Conservation (phyloP, 2,329 filamentous ascomycete species). For the Cladophialophora immunda region DNA sequence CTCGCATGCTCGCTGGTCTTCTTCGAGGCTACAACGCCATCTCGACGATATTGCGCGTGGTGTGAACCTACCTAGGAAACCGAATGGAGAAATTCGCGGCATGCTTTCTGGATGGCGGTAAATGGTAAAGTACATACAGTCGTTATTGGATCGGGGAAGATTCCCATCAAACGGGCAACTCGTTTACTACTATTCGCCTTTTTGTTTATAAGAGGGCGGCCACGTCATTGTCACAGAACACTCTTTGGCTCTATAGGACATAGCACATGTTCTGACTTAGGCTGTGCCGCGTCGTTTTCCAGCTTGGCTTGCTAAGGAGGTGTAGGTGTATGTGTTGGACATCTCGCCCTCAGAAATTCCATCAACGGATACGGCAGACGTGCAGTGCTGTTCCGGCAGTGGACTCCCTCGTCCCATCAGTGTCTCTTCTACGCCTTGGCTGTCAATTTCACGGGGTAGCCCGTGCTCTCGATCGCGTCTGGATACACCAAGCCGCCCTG, state of each 20-base stretch:
- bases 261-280: background rate
- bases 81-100: no score
- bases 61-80: background rate
- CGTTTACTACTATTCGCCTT: background rate
- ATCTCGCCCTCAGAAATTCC: background rate
- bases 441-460: slow-evolving; percentile 56
- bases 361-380: background rate
- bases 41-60: background rate
- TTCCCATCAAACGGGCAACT: no score
- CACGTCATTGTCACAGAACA: background rate
- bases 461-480: slow-evolving; percentile 69
- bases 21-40: background rate
- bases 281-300: background rate
- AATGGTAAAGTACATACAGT: no score
- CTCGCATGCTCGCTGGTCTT: background rate
- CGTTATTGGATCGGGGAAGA: no score
- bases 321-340: background rate
- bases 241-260: background rate
- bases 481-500: slow-evolving; percentile 71
- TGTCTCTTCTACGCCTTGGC: slow-evolving; percentile 12
- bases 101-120: no score
- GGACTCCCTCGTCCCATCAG: background rate
- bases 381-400: background rate
- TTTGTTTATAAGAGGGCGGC: background rate
- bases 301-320: background rate